A percentile compares a stretch with the other conserved stretches of the same genome.
phyloP scores from a whole-genome alignment of 345 rosid species.

The Erucastrum elatum region DNA sequence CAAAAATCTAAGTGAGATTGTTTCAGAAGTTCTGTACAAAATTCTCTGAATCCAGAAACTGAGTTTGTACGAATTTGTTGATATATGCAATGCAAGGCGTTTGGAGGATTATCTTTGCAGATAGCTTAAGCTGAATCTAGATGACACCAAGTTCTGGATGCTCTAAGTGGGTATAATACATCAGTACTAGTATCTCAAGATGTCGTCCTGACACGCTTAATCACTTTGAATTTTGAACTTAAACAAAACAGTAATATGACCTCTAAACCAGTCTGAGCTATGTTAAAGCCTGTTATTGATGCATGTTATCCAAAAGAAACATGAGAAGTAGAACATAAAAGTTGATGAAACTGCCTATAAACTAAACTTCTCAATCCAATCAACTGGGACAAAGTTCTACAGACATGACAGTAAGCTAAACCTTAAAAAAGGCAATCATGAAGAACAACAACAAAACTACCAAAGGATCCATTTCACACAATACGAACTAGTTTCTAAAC shows the following conservation, averaged over 20 bases:
- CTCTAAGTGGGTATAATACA: not conserved
- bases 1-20: not conserved
- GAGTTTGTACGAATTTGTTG: not conserved
- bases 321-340: not conserved
- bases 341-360: not conserved
- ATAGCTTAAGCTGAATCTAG: not conserved
- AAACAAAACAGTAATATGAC: not conserved
- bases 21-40: not conserved
- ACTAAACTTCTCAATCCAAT: not conserved
- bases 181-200: not conserved
- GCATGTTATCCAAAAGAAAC: not conserved
- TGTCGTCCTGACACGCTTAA: not conserved
- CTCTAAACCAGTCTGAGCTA: not conserved
- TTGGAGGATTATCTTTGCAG: not conserved
- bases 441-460: conserved; percentile 12
- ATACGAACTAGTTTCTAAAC: conserved; percentile 24
- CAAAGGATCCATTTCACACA: conserved; percentile 10
- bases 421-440: not conserved
- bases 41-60: not conserved
- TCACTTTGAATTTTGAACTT: not conserved
- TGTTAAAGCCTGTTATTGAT: not conserved
- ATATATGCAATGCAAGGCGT: not conserved
- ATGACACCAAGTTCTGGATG: too few species aligned
- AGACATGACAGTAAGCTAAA: not conserved
- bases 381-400: not conserved